A percentile compares a stretch with the other conserved stretches of the same genome.
Conservation (phyloP, 2,329 filamentous ascomycete species). For the Cladosporium sp. region DNA sequence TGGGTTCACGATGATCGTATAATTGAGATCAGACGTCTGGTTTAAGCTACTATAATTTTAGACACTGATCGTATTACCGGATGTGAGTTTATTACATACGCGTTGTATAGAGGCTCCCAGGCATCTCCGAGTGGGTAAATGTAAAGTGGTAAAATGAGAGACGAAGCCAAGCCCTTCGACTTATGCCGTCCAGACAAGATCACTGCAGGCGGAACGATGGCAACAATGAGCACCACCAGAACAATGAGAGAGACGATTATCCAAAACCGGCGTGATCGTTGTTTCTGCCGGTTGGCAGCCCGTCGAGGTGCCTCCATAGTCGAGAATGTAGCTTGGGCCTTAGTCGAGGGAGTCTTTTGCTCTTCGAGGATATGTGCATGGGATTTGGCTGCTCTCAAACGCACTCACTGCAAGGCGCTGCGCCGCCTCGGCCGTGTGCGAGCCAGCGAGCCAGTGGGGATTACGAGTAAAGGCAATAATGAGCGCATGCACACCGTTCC, state of each 20-base stretch:
- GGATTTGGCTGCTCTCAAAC: constrained; percentile 1
- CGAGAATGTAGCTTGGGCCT: neutral
- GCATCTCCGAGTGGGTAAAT: constrained; percentile 16
- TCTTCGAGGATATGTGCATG: constrained; percentile 1
- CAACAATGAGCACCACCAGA: constrained; percentile 14
- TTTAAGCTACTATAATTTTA: constrained; percentile 10
- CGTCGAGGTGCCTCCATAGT: constrained; percentile 14
- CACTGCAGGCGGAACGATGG: constrained; percentile 17
- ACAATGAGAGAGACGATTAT: constrained; percentile 8
- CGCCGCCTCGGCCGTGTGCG: neutral
- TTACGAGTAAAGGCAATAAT: neutral
- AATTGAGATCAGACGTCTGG: constrained; percentile 16
- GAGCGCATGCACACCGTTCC: neutral
- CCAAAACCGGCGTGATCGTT: constrained; percentile 12
- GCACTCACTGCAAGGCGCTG: neutral
- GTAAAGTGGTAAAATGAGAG: constrained; percentile 19
- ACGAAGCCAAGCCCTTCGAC: constrained; percentile 15
- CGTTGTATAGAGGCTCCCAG: constrained; percentile 19
- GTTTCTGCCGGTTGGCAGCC: constrained; percentile 12
- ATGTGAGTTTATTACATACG: constrained; percentile 12
- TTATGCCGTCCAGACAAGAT: constrained; percentile 13
- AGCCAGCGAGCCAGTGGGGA: neutral
- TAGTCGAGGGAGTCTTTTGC: neutral
- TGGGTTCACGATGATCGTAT: constrained; percentile 22
- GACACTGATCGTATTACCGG: neutral